Evolutionary conservation across 306 rosid genomes (phyloP), one percentile per base, ranked within the genome.

Genomic region (Cicer arietinum): DNA sequence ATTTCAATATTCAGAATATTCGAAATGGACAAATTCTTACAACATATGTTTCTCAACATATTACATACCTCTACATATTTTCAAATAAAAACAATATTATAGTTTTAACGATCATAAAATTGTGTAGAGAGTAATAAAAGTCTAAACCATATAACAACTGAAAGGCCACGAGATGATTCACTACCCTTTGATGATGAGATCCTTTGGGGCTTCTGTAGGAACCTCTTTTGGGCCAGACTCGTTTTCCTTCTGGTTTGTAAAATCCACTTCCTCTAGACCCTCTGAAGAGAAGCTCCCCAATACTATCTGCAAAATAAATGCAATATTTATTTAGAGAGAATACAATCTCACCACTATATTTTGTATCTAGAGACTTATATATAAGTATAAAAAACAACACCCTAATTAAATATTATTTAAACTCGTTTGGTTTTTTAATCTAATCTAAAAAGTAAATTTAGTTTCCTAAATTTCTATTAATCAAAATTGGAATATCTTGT

Each of bases 141-240:
- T 22, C 37, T 20, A 20, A 20, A 20, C 22, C 22, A 20, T 20
- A 20, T 20, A 20, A 60, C 30, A 25, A 25, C 30, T 25, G 91
- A 85, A 40, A 20, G 22, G 22, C 22, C 22, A 20, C 22, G 2
- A 20, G 22, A 20, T 20, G 22, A 20, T 20, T 82, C 91, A 44
- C 91, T 85, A 40, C 89, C 87, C 0, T 69, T 70, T 7, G 89
- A 87, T 42, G 85, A 84, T 0, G 89, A 86, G 74, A 84, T 85
- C 76, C 85, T 82, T 35, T 81, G 86, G 67, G 30, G 87, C 92
- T 57, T 25, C 83, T 12, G 77, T 10, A 40, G 79, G 3, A 25
- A 25, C 30, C 30, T 2, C 30, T 25, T 2, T 25, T 25, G 30
- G 30, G 30, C 30, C 30, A 0, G 75, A 25, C 68, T 85, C 85